Evolutionary conservation across 768 basidiomycete genomes (phyloP).

Genomic region (Vararia minispora): DNA sequence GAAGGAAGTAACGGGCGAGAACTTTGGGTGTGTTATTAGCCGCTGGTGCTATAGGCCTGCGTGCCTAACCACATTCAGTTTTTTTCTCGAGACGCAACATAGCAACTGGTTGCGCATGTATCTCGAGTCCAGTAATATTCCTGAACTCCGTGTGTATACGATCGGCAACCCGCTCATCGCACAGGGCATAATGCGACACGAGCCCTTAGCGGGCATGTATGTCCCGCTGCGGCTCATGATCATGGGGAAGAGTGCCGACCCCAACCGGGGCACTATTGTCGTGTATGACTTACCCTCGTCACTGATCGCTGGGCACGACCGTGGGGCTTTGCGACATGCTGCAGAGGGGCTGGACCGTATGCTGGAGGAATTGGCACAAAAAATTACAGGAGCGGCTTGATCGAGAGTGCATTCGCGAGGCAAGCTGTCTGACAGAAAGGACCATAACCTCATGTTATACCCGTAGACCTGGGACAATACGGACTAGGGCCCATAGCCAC

Average conservation of each 20-base stretch:
- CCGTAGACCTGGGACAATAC: too few species aligned
- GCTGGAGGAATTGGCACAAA: neutral
- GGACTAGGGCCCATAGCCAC: too few species aligned
- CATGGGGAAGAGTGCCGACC: neutral
- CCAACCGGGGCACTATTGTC: neutral
- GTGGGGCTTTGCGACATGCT: neutral
- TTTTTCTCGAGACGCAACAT: neutral
- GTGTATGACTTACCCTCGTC: constrained; percentile 1
- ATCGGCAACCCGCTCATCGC: constrained; percentile 2
- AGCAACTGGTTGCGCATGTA: neutral
- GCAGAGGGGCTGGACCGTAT: neutral
- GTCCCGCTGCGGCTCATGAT: neutral
- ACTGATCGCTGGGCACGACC: neutral
- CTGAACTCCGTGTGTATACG: neutral
- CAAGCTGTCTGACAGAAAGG: too few species aligned
- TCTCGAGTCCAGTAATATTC: neutral
- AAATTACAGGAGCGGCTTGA: too few species aligned
- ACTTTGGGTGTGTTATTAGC: neutral
- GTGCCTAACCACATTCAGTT: neutral
- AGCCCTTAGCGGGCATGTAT: constrained; percentile 1
- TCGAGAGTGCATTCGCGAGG: too few species aligned
- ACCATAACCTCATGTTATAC: too few species aligned
- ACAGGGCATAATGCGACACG: neutral
- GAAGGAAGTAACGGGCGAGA: neutral
- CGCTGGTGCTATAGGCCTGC: neutral